These are phyloP conservation scores for Metarhizium sp. DNA, from an alignment of 2,329 filamentous ascomycete species.

Conservation along the genomic window DNA sequence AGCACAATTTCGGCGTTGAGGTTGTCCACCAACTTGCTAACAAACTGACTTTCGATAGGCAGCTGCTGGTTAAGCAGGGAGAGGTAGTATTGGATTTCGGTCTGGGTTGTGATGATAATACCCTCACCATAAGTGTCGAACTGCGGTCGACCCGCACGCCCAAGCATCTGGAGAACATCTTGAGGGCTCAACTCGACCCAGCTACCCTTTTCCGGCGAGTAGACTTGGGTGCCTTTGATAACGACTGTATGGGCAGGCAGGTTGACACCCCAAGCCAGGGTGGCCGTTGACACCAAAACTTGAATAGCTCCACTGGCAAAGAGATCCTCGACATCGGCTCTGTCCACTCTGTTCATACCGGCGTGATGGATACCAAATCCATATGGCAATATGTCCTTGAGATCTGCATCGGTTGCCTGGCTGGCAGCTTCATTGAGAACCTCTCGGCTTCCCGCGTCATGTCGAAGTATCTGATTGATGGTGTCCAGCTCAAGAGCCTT, in stretches of 20 bases:
- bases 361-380: slow-evolving; percentile 98
- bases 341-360: slow-evolving; percentile 91
- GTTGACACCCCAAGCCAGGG: slow-evolving; percentile 98
- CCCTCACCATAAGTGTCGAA: slow-evolving; percentile 97
- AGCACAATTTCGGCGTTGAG: slow-evolving; percentile 94
- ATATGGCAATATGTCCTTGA: slow-evolving; percentile 92
- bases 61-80: slow-evolving; percentile 95
- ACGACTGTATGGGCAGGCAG: slow-evolving; percentile 95
- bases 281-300: slow-evolving; percentile 93
- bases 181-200: slow-evolving; percentile 98
- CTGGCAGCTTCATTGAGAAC: slow-evolving; percentile 79
- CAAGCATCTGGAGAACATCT: slow-evolving; percentile 97
- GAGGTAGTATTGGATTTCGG: slow-evolving; percentile 93
- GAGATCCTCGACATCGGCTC: slow-evolving; percentile 88
- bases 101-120: slow-evolving; percentile 95
- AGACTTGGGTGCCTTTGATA: slow-evolving; percentile 97
- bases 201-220: slow-evolving; percentile 95
- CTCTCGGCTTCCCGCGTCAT: slow-evolving; percentile 84
- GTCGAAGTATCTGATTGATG: slow-evolving; percentile 88
- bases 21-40: slow-evolving; percentile 88
- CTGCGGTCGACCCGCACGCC: slow-evolving; percentile 90
- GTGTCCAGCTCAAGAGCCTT: slow-evolving; percentile 96
- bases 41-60: slow-evolving; percentile 93
- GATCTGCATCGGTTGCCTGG: slow-evolving; percentile 70
- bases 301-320: slow-evolving; percentile 88